Evolutionary conservation across 2,329 filamentous ascomycete species (phyloP).

Genomic region (Botryosphaeria agaves): DNA sequence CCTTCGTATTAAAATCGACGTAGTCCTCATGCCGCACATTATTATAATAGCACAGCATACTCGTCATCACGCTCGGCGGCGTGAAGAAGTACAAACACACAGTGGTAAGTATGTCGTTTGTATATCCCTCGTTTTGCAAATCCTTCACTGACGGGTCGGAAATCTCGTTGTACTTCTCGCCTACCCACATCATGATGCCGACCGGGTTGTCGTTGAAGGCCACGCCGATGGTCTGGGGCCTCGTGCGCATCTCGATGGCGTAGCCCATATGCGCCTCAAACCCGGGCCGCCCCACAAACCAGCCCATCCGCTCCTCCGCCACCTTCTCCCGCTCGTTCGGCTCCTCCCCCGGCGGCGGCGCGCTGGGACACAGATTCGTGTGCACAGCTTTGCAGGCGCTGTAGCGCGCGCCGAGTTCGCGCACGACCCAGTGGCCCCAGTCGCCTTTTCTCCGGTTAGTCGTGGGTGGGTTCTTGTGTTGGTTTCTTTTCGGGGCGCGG

Average conservation of each 20-base stretch:
- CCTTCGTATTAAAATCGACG: constrained; percentile 16
- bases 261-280: constrained; percentile 23
- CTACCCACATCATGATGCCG: constrained; percentile 26
- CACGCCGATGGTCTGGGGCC: constrained; percentile 25
- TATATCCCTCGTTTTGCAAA: constrained; percentile 14
- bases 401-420: constrained; percentile 19
- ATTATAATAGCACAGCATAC: constrained; percentile 20
- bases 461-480: too few species aligned
- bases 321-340: constrained; percentile 16
- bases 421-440: constrained; percentile 23
- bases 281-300: constrained; percentile 13
- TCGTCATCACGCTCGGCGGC: constrained; percentile 19
- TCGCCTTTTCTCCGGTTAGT: too few species aligned
- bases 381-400: constrained; percentile 21
- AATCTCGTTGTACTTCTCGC: constrained; percentile 25
- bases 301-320: constrained; percentile 15
- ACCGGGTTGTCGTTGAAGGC: constrained; percentile 25
- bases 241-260: constrained; percentile 23
- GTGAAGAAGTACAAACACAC: constrained; percentile 19
- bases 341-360: constrained; percentile 14
- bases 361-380: constrained; percentile 23
- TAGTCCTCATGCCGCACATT: constrained; percentile 21
- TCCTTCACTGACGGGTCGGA: constrained; percentile 13
- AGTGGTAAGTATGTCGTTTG: constrained; percentile 14
- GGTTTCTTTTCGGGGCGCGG: too few species aligned